phyloP scores from a whole-genome alignment of 2,329 filamentous ascomycete genomes.

The Xylariaceae sp. region DNA sequence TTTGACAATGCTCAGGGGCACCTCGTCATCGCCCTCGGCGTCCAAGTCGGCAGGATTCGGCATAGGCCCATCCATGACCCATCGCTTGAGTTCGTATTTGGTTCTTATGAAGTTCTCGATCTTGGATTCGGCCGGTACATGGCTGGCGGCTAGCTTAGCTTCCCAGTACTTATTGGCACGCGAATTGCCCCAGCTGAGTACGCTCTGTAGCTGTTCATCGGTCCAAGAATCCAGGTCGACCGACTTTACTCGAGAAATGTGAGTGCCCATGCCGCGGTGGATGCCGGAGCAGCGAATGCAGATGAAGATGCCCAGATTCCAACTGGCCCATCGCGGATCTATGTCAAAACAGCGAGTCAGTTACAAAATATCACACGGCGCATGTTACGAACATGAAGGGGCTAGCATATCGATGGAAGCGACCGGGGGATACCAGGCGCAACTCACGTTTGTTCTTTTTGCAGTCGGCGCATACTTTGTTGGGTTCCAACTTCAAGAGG shows the following conservation, averaged over 20 bases:
- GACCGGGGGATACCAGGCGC: no score
- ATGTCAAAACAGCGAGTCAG: not conserved
- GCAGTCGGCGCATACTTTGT: slow-evolving; percentile 97
- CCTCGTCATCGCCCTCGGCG: slow-evolving; percentile 81
- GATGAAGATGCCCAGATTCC: slow-evolving; percentile 96
- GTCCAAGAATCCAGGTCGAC: slow-evolving; percentile 98
- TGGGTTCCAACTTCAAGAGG: slow-evolving; percentile 87
- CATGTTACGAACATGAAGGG: no score
- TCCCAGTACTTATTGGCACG: slow-evolving; percentile 99
- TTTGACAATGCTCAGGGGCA: slow-evolving; percentile 60
- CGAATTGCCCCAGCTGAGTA: slow-evolving; percentile 92
- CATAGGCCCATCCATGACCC: slow-evolving; percentile 97
- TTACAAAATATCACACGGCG: no score
- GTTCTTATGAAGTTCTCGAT: slow-evolving; percentile 99
- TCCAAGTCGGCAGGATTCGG: slow-evolving; percentile 90
- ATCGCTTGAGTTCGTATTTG: slow-evolving; percentile 97
- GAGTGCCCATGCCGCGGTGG: slow-evolving; percentile 97
- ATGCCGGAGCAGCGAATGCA: slow-evolving; percentile 99
- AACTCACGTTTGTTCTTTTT: slow-evolving; percentile 93
- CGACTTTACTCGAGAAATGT: slow-evolving; percentile 97
- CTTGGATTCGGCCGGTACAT: slow-evolving; percentile 93
- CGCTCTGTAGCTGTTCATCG: slow-evolving; percentile 92
- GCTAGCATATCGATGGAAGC: no score
- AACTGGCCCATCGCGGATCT: slow-evolving; percentile 99
- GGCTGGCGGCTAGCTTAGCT: slow-evolving; percentile 83